Evolutionary conservation across 1,284 basidiomycete species (phyloP), one percentile per base, ranked within the genome.

Genomic region (Macrocystidia cucumis): DNA sequence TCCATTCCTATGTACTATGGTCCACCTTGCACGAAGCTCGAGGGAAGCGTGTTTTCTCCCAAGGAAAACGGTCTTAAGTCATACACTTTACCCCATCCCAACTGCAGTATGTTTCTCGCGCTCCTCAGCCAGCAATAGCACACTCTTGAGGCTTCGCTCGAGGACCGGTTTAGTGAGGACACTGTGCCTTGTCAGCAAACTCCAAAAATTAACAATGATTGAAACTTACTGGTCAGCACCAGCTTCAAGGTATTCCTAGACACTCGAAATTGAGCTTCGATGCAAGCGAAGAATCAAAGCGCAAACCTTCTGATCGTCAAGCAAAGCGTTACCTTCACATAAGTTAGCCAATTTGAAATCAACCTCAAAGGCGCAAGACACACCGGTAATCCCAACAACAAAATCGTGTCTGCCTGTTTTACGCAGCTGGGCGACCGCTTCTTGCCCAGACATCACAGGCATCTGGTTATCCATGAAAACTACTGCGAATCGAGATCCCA

Each of bases 391-490:
- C 6, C 78, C 78, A 3, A 80, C 77, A 9, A 84, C 71, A 45
- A 77, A 78, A 44, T 81, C 69, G 9, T 51, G 56, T 48, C 73
- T 63, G 5, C 72, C 72, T 45, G 75, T 57, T 39, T 65, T 62
- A 28, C 82, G 60, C 17, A 86, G 57, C 44, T 69, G 71, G 22
- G 63, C 43, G 2, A 79, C 72, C 18, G 74, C 67, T 38, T 75
- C 72, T 25, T 81, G 58, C 19, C 83, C 84, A 24, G 74, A 75
- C 63, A 79, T 66, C 34, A 78, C 61, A 5, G 78, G 81, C 76
- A 78, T 78, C 54, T 78, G 75, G 48, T 85, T 85, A 50, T 85
- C 81, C 45, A 85, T 53, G 56, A 84, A 83, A 12, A 78, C 63
- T 5, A 78, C 62, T 5, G 37, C 18, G 20, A 38, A 42, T 6